Evolutionary conservation across 768 basidiomycete genomes (phyloP).

Genomic region (Hydnomerulius pinastri): DNA sequence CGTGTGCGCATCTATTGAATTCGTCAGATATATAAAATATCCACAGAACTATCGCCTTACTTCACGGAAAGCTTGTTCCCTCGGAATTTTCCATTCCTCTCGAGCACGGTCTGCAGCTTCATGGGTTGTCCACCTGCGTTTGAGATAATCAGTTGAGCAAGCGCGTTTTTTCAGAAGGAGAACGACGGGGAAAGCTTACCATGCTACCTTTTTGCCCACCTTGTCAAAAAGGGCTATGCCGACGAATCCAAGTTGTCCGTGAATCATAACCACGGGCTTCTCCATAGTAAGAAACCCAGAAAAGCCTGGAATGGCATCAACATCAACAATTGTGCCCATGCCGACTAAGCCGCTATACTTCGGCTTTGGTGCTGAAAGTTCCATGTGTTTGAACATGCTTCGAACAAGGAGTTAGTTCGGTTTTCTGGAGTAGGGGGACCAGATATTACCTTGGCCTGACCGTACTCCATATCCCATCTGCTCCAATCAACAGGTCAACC

Average conservation of each 20-base stretch:
- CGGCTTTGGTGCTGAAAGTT: conserved; percentile 18
- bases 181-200: conserved; percentile 13
- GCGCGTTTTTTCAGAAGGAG: too few species aligned
- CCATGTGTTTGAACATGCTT: conserved; percentile 27
- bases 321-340: conserved; percentile 19
- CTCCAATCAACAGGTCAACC: conserved; percentile 33
- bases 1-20: conserved; percentile 23
- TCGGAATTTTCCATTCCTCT: conserved; percentile 31
- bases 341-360: conserved; percentile 32
- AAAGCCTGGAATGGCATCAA: conserved; percentile 23
- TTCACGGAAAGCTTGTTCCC: conserved; percentile 19
- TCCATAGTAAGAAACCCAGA: conserved; percentile 18
- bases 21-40: not conserved
- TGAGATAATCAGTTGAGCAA: not conserved
- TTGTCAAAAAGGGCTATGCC: conserved; percentile 31
- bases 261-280: conserved; percentile 30
- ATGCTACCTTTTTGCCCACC: conserved; percentile 22
- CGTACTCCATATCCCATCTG: conserved; percentile 34
- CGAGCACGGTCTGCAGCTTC: conserved; percentile 27
- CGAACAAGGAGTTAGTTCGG: conserved; percentile 1
- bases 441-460: conserved; percentile 23
- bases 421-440: not conserved
- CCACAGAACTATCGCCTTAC: conserved; percentile 1
- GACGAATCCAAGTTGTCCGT: conserved; percentile 27
- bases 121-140: conserved; percentile 30